Percentiles rank a stretch among this genome's conserved stretches.
Evolutionary conservation across 495 filamentous ascomycete species (phyloP).

Genomic region (Aspergillus mulundensis): DNA sequence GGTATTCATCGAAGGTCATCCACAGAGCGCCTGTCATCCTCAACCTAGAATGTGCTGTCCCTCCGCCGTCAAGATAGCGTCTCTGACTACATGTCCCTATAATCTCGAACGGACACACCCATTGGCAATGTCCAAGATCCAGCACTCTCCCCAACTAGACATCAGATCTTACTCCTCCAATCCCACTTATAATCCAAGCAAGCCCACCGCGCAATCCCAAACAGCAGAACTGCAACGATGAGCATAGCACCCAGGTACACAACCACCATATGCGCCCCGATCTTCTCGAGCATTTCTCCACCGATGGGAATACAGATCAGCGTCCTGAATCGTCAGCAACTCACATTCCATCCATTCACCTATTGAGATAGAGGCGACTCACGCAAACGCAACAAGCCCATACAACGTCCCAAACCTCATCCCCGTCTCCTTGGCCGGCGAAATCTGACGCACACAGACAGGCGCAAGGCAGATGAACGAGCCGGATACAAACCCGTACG

Average conservation of each 20-base stretch:
- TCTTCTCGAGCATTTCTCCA: constrained; percentile 40
- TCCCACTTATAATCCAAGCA: constrained; percentile 47
- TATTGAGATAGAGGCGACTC: constrained; percentile 8
- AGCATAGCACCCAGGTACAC: constrained; percentile 37
- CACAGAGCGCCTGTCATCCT: too few relatives aligned
- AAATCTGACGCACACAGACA: constrained; percentile 60
- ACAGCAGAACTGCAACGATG: constrained; percentile 32
- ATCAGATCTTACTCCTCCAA: constrained; percentile 38
- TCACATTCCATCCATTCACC: too few relatives aligned
- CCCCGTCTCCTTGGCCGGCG: constrained; percentile 59
- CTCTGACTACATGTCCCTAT: too few relatives aligned
- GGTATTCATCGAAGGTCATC: too few relatives aligned
- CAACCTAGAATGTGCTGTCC: too few relatives aligned
- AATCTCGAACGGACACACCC: too few relatives aligned
- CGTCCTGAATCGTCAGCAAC: constrained; percentile 23
- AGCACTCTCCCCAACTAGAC: too few relatives aligned
- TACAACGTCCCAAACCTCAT: constrained; percentile 65
- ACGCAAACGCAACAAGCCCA: constrained; percentile 59
- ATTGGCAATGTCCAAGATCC: too few relatives aligned
- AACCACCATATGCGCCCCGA: constrained; percentile 33
- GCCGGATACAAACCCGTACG: constrained; percentile 61
- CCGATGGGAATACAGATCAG: constrained; percentile 40
- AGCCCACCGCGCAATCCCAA: constrained; percentile 45
- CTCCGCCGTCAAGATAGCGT: too few relatives aligned
- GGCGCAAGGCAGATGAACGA: constrained; percentile 60